A percentile compares a stretch with the other conserved stretches of the same genome.
phyloP scores from a whole-genome alignment of 2,329 filamentous ascomycete genomes.

The Cryphonectria japonica region DNA sequence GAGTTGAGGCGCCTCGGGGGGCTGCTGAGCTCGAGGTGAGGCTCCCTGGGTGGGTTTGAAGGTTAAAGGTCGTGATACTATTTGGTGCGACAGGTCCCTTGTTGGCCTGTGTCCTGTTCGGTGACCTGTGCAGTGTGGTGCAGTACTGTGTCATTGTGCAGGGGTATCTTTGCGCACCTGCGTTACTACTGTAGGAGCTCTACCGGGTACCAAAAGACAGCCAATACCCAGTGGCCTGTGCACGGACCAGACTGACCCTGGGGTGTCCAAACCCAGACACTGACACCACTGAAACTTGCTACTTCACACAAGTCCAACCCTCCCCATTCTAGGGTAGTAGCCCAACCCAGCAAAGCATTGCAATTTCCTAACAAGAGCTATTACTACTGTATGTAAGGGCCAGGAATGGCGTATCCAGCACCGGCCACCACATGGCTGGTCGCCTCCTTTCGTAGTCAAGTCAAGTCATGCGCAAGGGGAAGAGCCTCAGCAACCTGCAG shows the following conservation, averaged over 20 bases:
- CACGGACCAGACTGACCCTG: neutral
- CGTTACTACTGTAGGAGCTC: neutral
- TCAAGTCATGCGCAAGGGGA: neutral
- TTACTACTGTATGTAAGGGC: no score
- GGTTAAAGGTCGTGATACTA: conserved; percentile 4
- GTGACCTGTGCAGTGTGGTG: neutral
- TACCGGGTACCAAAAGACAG: neutral
- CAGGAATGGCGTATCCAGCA: neutral
- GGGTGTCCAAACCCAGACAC: neutral
- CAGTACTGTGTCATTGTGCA: neutral
- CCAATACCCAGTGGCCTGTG: neutral
- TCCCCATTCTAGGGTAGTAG: no score
- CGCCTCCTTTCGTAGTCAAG: neutral
- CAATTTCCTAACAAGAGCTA: neutral
- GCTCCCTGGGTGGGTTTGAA: conserved; percentile 1
- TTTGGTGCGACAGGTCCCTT: conserved; percentile 14
- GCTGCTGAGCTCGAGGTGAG: conserved; percentile 1
- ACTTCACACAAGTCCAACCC: no score
- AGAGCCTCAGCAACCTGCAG: neutral
- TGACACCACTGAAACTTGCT: neutral
- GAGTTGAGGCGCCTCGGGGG: neutral
- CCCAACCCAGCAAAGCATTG: neutral
- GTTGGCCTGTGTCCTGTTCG: conserved; percentile 8
- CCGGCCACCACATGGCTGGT: no score
- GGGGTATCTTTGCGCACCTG: neutral